Evolutionary conservation across 129 eudicot genomes (phyloP).

Genomic region (Ambrosia artemisiifolia): DNA sequence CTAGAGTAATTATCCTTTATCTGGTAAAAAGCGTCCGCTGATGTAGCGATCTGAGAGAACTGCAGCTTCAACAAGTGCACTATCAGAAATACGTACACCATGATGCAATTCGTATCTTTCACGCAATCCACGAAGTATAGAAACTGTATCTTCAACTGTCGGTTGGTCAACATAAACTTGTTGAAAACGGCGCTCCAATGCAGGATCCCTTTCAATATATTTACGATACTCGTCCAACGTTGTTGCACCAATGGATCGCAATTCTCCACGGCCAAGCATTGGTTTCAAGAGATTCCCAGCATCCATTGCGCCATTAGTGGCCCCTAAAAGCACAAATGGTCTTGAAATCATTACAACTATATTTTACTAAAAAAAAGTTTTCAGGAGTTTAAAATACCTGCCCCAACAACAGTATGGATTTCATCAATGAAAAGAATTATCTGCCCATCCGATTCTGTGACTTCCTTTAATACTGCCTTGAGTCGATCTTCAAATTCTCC

Average conservation of each 20-base stretch:
- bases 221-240: constrained; percentile 96
- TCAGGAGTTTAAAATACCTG: constrained; percentile 49
- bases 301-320: constrained; percentile 99
- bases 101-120: constrained; percentile 96
- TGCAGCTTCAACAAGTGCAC: constrained; percentile 98
- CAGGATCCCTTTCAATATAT: constrained; percentile 95
- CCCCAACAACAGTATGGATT: constrained; percentile 97
- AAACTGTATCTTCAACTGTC: constrained; percentile 83
- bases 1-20: constrained; percentile 51
- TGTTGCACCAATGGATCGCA: constrained; percentile 96
- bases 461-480: constrained; percentile 97
- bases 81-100: constrained; percentile 91
- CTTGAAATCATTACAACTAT: background rate
- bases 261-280: constrained; percentile 98
- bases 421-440: constrained; percentile 92
- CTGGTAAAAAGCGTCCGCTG: constrained; percentile 94
- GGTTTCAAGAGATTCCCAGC: constrained; percentile 98
- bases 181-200: constrained; percentile 96
- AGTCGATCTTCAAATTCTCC: constrained; percentile 98
- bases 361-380: background rate
- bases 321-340: constrained; percentile 50
- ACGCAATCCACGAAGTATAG: constrained; percentile 91
- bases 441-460: constrained; percentile 94
- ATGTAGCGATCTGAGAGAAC: constrained; percentile 93
- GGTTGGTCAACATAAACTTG: constrained; percentile 99